phyloP scores from a whole-genome alignment of 164 flowering plant species.

The Liquidambar formosana region DNA sequence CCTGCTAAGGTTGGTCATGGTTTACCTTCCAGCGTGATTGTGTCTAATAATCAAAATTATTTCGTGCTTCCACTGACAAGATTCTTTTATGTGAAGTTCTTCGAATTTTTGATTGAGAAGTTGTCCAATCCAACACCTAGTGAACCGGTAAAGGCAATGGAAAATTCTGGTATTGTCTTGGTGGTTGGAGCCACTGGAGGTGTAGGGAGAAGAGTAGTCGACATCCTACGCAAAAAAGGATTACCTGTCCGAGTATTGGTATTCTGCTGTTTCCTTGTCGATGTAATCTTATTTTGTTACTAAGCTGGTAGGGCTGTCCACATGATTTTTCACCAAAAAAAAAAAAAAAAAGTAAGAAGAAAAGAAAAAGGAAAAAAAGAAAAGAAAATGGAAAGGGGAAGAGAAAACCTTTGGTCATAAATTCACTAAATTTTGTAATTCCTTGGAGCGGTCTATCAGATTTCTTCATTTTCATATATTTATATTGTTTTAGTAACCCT shows the following conservation, averaged over 20 bases:
- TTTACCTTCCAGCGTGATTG: slow-evolving; percentile 5
- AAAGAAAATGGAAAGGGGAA: not conserved
- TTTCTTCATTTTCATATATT: not conserved
- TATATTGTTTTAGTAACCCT: not conserved
- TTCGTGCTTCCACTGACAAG: slow-evolving; percentile 22
- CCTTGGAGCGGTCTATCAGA: not conserved
- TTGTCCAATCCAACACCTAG: slow-evolving; percentile 54
- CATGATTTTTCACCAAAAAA: not conserved
- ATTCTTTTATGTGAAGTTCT: slow-evolving; percentile 46
- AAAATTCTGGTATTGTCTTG: slow-evolving; percentile 60
- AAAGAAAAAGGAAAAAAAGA: no score
- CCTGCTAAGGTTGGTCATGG: slow-evolving; percentile 70
- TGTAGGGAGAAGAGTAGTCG: slow-evolving; percentile 93
- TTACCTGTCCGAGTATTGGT: slow-evolving; percentile 84
- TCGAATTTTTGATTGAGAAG: slow-evolving; percentile 64
- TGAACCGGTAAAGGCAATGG: slow-evolving; percentile 60
- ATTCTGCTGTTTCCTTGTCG: slow-evolving; percentile 13
- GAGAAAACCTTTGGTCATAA: not conserved
- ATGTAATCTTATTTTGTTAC: not conserved
- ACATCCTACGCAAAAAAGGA: slow-evolving; percentile 70
- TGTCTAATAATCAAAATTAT: not conserved
- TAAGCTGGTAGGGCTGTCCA: not conserved
- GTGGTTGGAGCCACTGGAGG: slow-evolving; percentile 98
- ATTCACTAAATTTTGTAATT: not conserved
- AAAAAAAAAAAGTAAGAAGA: no score